Conservation (phyloP, 441 rosid species). For the Omphalea diandra region DNA sequence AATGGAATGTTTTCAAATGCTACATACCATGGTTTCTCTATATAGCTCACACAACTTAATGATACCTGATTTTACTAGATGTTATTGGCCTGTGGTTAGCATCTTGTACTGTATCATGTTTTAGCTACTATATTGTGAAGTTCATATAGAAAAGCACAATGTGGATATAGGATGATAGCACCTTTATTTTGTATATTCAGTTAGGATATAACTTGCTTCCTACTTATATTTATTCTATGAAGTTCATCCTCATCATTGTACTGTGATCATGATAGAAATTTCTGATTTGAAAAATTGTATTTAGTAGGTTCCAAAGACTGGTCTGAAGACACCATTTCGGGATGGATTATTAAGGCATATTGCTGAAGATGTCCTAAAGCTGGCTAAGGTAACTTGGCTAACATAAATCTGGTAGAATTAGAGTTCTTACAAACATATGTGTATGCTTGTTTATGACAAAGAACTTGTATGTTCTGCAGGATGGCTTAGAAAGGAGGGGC, state of each 20-base stretch:
- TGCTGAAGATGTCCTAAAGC: conserved; percentile 82
- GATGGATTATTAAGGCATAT: conserved; percentile 76
- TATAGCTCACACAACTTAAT: background rate
- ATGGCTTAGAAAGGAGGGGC: conserved; percentile 95
- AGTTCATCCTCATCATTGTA: conserved; percentile 11
- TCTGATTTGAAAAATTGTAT: conserved; percentile 19
- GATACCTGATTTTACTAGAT: conserved; percentile 1
- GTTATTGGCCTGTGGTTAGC: background rate
- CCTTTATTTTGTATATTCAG: conserved; percentile 5
- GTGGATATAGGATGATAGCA: background rate
- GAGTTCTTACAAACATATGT: background rate
- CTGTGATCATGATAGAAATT: conserved; percentile 4
- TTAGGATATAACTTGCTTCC: background rate
- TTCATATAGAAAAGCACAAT: background rate
- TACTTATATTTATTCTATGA: conserved; percentile 2
- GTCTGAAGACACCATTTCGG: conserved; percentile 87
- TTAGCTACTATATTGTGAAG: background rate
- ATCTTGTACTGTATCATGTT: background rate
- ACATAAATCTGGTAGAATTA: background rate
- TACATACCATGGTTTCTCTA: background rate
- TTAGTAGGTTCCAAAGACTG: conserved; percentile 76
- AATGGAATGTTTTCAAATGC: background rate
- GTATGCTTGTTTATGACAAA: background rate
- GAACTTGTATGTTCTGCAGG: conserved; percentile 44
- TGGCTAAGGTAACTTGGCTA: conserved; percentile 65